Percentiles rank a stretch among this genome's conserved stretches.
These are phyloP conservation scores for Globisporangium apiculatum DNA, from an alignment of 352 stramenopile species.

Conservation along the genomic window DNA sequence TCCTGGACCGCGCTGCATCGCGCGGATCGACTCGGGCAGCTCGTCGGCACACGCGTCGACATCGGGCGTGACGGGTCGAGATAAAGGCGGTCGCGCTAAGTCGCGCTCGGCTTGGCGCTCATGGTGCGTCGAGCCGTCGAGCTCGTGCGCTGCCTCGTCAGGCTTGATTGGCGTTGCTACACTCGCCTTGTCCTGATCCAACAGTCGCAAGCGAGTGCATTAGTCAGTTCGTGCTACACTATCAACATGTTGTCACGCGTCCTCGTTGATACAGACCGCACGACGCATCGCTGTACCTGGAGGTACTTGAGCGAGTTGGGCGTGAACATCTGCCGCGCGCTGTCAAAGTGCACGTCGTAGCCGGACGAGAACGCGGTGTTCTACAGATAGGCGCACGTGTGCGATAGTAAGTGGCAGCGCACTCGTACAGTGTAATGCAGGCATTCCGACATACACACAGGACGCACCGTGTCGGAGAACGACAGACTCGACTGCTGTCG, in stretches of 20 bases:
- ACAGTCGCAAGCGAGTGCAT: neutral
- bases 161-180: neutral
- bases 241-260: too few species aligned
- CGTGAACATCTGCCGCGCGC: slow-evolving; percentile 34
- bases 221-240: neutral
- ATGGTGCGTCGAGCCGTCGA: slow-evolving; percentile 4
- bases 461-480: slow-evolving; percentile 26
- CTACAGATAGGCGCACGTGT: slow-evolving; percentile 8
- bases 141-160: slow-evolving; percentile 5
- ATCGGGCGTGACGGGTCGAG: too few species aligned
- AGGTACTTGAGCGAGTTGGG: slow-evolving; percentile 69
- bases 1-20: slow-evolving; percentile 27
- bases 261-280: too few species aligned
- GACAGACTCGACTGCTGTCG: slow-evolving; percentile 9
- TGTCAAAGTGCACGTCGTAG: slow-evolving; percentile 67
- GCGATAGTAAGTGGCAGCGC: neutral
- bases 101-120: slow-evolving; percentile 5
- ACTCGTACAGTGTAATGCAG: neutral
- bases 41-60: slow-evolving; percentile 4
- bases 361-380: slow-evolving; percentile 54
- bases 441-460: neutral
- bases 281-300: slow-evolving; percentile 23
- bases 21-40: slow-evolving; percentile 23
- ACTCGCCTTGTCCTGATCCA: slow-evolving; percentile 10
- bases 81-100: neutral